Evolutionary conservation across 805 yeast species (phyloP).

Genomic region (Ogataea saltuana): DNA sequence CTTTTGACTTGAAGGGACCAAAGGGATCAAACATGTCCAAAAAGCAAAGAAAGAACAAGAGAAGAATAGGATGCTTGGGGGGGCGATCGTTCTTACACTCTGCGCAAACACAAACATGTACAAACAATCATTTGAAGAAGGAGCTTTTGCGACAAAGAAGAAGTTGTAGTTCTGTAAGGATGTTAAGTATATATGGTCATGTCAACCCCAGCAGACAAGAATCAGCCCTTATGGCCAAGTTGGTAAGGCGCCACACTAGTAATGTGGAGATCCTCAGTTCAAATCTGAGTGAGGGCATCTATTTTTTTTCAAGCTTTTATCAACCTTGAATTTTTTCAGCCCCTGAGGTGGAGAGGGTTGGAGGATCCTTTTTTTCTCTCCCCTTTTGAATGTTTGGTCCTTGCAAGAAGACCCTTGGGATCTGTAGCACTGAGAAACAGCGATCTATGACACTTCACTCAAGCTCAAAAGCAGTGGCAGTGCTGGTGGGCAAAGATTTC

Average conservation of each 20-base stretch:
- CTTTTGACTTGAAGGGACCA: too few species aligned
- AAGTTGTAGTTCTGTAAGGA: too few species aligned
- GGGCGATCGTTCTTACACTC: too few species aligned
- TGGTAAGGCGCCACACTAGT: conserved; percentile 40
- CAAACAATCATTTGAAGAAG: too few species aligned
- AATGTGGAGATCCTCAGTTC: conserved; percentile 40
- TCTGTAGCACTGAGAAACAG: too few species aligned
- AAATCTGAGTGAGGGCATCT: conserved; percentile 36
- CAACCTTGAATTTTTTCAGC: neutral
- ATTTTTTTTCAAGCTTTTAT: conserved; percentile 17
- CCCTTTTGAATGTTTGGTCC: conserved; percentile 7
- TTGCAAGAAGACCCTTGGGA: neutral
- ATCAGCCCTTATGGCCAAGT: conserved; percentile 37
- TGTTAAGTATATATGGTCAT: too few species aligned
- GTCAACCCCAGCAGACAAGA: neutral
- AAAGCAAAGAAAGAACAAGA: too few species aligned
- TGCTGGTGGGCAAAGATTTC: conserved; percentile 8
- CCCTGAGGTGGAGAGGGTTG: neutral
- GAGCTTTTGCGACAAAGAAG: too few species aligned
- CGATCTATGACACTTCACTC: too few species aligned
- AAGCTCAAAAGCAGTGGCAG: neutral
- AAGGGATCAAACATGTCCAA: too few species aligned
- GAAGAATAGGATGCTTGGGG: too few species aligned
- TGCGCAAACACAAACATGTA: too few species aligned
- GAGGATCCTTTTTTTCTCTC: conserved; percentile 2